Conservation (phyloP, 2,329 filamentous ascomycete genomes). For the Chaetomium sp. region DNA sequence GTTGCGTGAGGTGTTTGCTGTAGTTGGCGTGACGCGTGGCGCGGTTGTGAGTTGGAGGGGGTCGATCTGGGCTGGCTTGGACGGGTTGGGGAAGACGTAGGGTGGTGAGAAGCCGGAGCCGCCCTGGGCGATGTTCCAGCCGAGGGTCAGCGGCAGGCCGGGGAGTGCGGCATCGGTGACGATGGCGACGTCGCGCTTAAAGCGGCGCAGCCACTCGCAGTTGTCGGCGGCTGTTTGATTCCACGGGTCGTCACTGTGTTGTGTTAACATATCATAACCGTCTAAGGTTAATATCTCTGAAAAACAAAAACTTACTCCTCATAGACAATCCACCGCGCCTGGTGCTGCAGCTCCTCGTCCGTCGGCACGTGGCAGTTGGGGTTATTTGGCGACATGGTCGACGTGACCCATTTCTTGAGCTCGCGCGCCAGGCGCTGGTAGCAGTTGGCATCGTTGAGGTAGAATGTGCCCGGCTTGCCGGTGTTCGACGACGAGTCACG, state of each 20-base stretch:
- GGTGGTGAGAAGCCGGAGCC: conserved; percentile 52
- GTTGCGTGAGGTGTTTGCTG: too few relatives aligned
- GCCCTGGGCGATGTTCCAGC: conserved; percentile 45
- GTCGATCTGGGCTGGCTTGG: conserved; percentile 28
- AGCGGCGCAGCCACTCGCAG: conserved; percentile 55
- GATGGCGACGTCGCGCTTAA: conserved; percentile 54
- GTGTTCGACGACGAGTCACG: background rate
- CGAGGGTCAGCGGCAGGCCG: conserved; percentile 37
- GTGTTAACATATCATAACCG: conserved; percentile 17
- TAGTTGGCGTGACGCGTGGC: too few relatives aligned
- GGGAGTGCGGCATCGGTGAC: conserved; percentile 42
- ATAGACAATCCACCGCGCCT: conserved; percentile 57
- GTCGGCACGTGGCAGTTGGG: conserved; percentile 52
- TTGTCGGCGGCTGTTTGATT: conserved; percentile 60
- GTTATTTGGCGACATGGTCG: conserved; percentile 53
- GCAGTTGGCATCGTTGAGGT: conserved; percentile 55
- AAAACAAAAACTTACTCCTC: conserved; percentile 44
- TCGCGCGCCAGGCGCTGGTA: conserved; percentile 50
- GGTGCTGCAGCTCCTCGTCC: conserved; percentile 57
- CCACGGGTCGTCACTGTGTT: conserved; percentile 52
- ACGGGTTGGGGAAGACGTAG: conserved; percentile 45
- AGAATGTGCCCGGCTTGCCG: conserved; percentile 21
- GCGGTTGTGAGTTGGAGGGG: conserved; percentile 23
- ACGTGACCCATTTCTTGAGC: conserved; percentile 45
- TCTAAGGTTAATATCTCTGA: background rate